Evolutionary conservation across 2,329 filamentous ascomycete genomes (phyloP).

Genomic region (Diaporthe sp.): DNA sequence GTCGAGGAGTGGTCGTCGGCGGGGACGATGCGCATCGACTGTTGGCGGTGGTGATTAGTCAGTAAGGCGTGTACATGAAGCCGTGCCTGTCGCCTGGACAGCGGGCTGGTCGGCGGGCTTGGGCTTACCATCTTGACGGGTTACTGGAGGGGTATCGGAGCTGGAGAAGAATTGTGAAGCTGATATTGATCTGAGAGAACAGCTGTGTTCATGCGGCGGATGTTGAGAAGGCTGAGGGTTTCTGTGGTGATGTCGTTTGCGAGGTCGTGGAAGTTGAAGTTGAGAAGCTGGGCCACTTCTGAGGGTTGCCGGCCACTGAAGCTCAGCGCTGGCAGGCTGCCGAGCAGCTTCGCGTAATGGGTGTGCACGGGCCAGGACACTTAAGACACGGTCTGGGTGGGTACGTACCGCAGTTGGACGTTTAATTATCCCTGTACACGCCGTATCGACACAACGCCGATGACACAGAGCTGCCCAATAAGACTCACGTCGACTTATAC

Average conservation of each 20-base stretch:
- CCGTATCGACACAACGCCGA: not conserved
- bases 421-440: slow-evolving; percentile 7
- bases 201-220: not conserved
- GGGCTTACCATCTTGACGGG: slow-evolving; percentile 65
- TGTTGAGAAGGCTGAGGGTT: not conserved
- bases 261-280: slow-evolving; percentile 34
- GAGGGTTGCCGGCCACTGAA: slow-evolving; percentile 12
- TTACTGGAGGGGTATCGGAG: not conserved
- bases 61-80: slow-evolving; percentile 38
- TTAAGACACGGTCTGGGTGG: not conserved
- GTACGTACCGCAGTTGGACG: not conserved
- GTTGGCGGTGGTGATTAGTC: slow-evolving; percentile 44
- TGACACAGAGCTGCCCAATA: not conserved
- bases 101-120: not conserved
- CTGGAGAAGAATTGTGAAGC: slow-evolving; percentile 27
- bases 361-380: slow-evolving; percentile 32
- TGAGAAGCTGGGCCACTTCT: not conserved
- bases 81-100: slow-evolving; percentile 3
- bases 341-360: slow-evolving; percentile 41
- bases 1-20: slow-evolving; percentile 74
- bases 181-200: not conserved
- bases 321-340: slow-evolving; percentile 40
- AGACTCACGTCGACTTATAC: not conserved
- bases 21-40: slow-evolving; percentile 94
- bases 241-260: slow-evolving; percentile 3